These are phyloP conservation scores for Ganoderma boninense DNA, from an alignment of 1,284 basidiomycete species.

Conservation along the genomic window DNA sequence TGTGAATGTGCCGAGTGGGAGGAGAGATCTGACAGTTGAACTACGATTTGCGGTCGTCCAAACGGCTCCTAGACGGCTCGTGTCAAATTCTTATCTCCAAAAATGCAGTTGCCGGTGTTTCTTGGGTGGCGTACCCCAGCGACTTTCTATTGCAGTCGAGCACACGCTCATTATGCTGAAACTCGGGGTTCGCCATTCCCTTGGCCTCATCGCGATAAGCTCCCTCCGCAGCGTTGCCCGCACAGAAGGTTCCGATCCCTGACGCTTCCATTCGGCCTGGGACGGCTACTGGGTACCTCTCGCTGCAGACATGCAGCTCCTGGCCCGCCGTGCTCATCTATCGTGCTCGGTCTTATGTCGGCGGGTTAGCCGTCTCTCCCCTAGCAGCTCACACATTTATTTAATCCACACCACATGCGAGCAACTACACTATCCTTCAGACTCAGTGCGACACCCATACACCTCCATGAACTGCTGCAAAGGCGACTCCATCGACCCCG, in stretches of 20 bases:
- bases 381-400: not conserved
- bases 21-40: too few species aligned
- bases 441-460: not conserved
- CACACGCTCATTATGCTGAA: not conserved
- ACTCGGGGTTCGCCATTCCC: not conserved
- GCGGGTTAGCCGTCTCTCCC: not conserved
- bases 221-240: not conserved
- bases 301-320: not conserved
- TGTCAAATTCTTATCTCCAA: too few species aligned
- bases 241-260: not conserved
- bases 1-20: too few species aligned
- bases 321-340: not conserved
- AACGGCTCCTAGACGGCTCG: too few species aligned
- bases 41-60: too few species aligned
- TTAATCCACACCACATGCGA: not conserved
- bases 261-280: not conserved
- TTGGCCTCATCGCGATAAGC: not conserved
- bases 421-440: too few species aligned
- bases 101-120: too few species aligned
- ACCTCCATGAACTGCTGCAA: slow-evolving; percentile 8
- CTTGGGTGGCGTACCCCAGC: not conserved
- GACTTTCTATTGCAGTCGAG: not conserved
- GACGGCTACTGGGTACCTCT: not conserved
- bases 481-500: not conserved
- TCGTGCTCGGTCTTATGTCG: not conserved